Conservation (phyloP, 148 eudicot genomes). For the Fagopyrum esculentum region DNA sequence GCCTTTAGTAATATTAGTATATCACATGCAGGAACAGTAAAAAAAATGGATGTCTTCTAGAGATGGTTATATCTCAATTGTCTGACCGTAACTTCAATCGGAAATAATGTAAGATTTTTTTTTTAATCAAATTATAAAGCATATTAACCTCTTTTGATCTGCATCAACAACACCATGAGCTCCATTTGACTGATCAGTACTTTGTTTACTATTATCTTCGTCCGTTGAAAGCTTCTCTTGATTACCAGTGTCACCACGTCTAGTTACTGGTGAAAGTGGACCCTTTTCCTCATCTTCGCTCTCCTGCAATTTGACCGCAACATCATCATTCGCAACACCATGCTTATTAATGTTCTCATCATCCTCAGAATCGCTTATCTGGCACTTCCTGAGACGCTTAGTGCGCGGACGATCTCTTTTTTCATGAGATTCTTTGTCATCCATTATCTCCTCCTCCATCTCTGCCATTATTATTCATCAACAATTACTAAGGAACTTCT, state of each 20-base stretch:
- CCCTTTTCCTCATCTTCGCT: slow-evolving; percentile 62
- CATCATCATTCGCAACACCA: slow-evolving; percentile 12
- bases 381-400: slow-evolving; percentile 42
- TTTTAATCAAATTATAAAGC: slow-evolving; percentile 5
- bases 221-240: slow-evolving; percentile 10
- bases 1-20: not conserved
- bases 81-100: not conserved
- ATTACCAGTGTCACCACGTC: slow-evolving; percentile 18
- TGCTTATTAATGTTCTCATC: slow-evolving; percentile 18
- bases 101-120: not conserved
- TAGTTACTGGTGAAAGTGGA: slow-evolving; percentile 37
- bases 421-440: slow-evolving; percentile 20
- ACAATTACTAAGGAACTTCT: not conserved
- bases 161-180: slow-evolving; percentile 10
- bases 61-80: not conserved
- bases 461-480: slow-evolving; percentile 12
- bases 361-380: slow-evolving; percentile 52
- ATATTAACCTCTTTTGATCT: slow-evolving; percentile 36
- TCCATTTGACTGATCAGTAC: not conserved
- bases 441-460: slow-evolving; percentile 24
- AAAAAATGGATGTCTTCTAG: not conserved
- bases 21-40: not conserved
- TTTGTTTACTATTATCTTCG: not conserved
- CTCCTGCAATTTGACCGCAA: slow-evolving; percentile 16
- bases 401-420: slow-evolving; percentile 16